These are phyloP conservation scores for Ogataea siamensis DNA, from an alignment of 805 yeast genomes.

Conservation along the genomic window DNA sequence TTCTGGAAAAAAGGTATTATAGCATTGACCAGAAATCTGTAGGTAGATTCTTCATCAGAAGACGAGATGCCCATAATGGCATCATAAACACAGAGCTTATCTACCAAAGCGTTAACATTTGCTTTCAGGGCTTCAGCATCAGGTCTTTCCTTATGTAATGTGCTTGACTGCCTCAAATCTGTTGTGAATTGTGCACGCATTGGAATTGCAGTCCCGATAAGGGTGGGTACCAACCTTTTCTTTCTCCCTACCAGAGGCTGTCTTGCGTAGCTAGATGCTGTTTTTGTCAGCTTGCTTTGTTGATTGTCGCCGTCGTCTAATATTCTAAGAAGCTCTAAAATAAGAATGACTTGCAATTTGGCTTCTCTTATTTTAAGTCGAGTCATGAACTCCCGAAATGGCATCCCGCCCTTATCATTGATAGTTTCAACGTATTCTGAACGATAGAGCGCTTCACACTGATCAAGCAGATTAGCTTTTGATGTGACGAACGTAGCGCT, in stretches of 20 bases:
- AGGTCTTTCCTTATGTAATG: background rate
- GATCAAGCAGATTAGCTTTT: conserved; percentile 9
- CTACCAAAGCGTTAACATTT: conserved; percentile 26
- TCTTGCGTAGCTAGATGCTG: background rate
- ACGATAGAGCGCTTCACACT: conserved; percentile 15
- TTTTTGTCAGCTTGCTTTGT: background rate
- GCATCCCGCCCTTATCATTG: background rate
- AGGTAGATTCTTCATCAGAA: conserved; percentile 29
- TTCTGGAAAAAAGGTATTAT: conserved; percentile 33
- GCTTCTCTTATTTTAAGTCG: conserved; percentile 29
- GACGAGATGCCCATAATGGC: conserved; percentile 30
- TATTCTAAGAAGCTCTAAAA: conserved; percentile 28
- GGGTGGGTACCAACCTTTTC: conserved; percentile 33
- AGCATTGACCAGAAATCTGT: conserved; percentile 26
- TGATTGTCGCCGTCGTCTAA: conserved; percentile 9
- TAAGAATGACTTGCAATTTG: conserved; percentile 30
- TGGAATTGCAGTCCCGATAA: conserved; percentile 32
- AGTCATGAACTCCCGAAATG: conserved; percentile 18
- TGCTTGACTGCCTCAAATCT: conserved; percentile 23
- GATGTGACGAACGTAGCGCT: background rate
- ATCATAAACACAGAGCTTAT: conserved; percentile 34
- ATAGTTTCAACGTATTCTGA: background rate
- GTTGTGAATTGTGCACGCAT: conserved; percentile 25
- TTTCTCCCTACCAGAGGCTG: conserved; percentile 30
- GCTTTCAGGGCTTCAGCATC: background rate